These are phyloP conservation scores for Mortierella sp. DNA, from an alignment of 371 early-diverging fungal species.

Conservation along the genomic window DNA sequence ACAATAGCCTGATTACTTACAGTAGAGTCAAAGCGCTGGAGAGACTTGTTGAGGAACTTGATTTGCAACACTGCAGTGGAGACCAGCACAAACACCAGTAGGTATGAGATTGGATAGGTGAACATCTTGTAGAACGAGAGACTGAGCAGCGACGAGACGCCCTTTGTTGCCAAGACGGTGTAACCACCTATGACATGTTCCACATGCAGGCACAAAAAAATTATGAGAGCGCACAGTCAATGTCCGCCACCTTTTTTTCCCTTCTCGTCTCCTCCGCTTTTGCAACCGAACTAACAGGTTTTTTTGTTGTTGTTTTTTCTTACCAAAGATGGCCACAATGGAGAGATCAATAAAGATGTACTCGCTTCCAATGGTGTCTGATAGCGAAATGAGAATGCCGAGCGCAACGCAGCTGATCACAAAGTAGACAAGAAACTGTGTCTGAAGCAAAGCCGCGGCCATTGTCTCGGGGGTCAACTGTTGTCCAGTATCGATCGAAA, in stretches of 20 bases:
- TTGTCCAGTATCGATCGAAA: slow-evolving; percentile 8
- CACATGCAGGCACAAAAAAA: neutral
- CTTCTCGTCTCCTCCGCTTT: neutral
- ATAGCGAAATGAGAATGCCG: slow-evolving; percentile 61
- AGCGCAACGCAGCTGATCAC: slow-evolving; percentile 61
- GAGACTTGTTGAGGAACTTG: slow-evolving; percentile 78
- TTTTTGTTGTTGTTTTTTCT: slow-evolving; percentile 4
- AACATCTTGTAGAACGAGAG: slow-evolving; percentile 75
- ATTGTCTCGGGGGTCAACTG: slow-evolving; percentile 76
- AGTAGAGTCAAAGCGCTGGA: slow-evolving; percentile 79
- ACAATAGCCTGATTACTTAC: slow-evolving; percentile 40
- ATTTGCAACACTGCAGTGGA: slow-evolving; percentile 80
- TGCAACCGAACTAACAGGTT: neutral
- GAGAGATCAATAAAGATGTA: slow-evolving; percentile 79
- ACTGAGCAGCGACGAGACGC: slow-evolving; percentile 77
- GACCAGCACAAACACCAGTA: slow-evolving; percentile 72
- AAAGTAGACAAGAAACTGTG: slow-evolving; percentile 72
- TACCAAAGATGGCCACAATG: slow-evolving; percentile 82
- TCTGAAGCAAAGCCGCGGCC: slow-evolving; percentile 69
- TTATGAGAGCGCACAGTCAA: slow-evolving; percentile 9
- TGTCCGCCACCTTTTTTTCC: slow-evolving; percentile 4
- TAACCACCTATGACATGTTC: slow-evolving; percentile 71
- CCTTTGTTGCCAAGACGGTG: slow-evolving; percentile 84
- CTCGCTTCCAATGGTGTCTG: slow-evolving; percentile 67
- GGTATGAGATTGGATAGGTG: slow-evolving; percentile 74